Evolutionary conservation across 257 asterid genomes (phyloP), one percentile per base, ranked within the genome.

Genomic region (Ilex asprella): DNA sequence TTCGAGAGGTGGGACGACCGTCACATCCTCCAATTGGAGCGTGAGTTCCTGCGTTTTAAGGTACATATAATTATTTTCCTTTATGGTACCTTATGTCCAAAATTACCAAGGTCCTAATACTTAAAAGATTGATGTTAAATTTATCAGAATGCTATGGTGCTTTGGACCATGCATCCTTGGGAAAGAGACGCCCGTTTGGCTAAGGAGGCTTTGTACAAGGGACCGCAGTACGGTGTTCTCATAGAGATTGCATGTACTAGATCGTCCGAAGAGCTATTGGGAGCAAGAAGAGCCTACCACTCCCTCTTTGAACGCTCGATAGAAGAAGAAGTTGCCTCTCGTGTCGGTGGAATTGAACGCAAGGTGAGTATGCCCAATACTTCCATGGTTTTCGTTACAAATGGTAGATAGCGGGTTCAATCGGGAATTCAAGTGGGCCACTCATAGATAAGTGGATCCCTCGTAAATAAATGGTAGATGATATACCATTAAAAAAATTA

Each of bases 131-230:
- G 39, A 6, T 21, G 4, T 44, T 55, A 30, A 44, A 13, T 32
- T 53, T 55, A 65, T 12, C 35, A 85, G 96, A 92, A 91, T 6
- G 96, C 94, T 6, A 86, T 85, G 39, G 87, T 91, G 67, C 69
- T 86, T 0, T 88, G 94, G 81, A 81, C 90, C 1, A 85, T 88
- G 96, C 96, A 91, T 66, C 96, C 96, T 0, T 88, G 96, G 95
- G 98, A 91, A 78, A 84, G 98, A 68, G 98, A 91, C 62, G 89
- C 94, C 0, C 81, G 96, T 7, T 58, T 91, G 61, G 16, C 84
- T 65, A 82, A 75, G 41, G 95, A 88, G 69, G 73, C 89, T 4
- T 55, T 86, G 57, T 27, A 70, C 47, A 79, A 66, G 55, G 84
- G 81, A 7, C 73, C 85, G 54, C 83, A 74, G 41, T 64, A 67